Base-by-base conservation (phyloP, 352 stramenopile genomes). In the Pythium coloratum region DNA sequence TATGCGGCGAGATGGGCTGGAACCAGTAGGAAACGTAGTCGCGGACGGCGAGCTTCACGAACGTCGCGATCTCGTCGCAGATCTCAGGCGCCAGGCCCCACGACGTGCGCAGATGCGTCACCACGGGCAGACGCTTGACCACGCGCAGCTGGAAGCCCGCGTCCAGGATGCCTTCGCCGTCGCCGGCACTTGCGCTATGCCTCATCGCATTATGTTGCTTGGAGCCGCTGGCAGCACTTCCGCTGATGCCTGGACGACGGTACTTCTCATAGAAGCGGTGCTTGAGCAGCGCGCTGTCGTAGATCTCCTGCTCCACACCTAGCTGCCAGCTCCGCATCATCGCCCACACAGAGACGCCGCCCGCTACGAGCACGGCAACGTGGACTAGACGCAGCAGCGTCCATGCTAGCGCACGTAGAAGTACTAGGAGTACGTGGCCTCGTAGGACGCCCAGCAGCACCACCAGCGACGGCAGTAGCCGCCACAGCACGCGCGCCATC, bases 11-110 rank as follows among this genome's bases (percentile, higher is more conserved):
- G 26, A 94, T 76, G 34, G 74, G 71, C 65, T 77, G 63, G 67
- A 88, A 94, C 86, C 86, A 94, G 63, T 76, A 82, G 30, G 32
- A 46, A 9, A 94, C 76, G 62, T 94, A 92, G 56, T 92, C 79
- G 49, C 77, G 76, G 36, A 86, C 75, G 28, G 75, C 72, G 6
- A 77, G 69, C 47, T 79, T 69, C 33, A 87, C 74, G 3, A 91
- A 67, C 26, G 70, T 61, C 38, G 79, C 75, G 63, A 94, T 80
- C 63, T 89, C 83, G 53, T 92, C 78, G 62, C 78, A 85, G 54
- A 94, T 75, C 58, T 79, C 75, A 16, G 70, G 59, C 34, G 82
- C 81, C 0, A 93, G 70, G 16, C 64, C 70, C 78, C 80, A 91
- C 0, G 70, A 76, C 24, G 81, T 91, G 55, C 79, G 81, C 59